Percentiles rank a stretch among this genome's conserved stretches.
These are phyloP conservation scores for Aspergillus ochraceoroseus DNA, from an alignment of 2,329 filamentous ascomycete genomes.

Conservation along the genomic window DNA sequence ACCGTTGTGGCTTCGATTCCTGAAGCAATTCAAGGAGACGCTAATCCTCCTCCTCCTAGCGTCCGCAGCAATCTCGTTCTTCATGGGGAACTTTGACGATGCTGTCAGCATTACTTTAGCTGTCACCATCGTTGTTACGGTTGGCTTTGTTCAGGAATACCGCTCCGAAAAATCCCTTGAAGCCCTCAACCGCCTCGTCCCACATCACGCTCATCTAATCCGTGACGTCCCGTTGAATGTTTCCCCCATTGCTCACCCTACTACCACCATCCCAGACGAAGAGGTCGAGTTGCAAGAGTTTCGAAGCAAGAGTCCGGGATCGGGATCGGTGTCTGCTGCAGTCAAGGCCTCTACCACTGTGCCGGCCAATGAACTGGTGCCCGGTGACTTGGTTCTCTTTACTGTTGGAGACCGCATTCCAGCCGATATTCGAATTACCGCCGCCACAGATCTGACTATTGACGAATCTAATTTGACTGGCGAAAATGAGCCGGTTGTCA, in stretches of 20 bases:
- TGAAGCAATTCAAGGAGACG: slow-evolving; percentile 96
- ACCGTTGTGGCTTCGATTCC: slow-evolving; percentile 87
- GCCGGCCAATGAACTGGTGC: slow-evolving; percentile 79
- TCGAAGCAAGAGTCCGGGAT: slow-evolving; percentile 36
- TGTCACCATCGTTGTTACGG: slow-evolving; percentile 92
- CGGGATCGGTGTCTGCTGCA: slow-evolving; percentile 56
- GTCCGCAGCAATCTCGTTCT: slow-evolving; percentile 79
- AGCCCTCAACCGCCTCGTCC: slow-evolving; percentile 86
- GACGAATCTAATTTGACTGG: slow-evolving; percentile 96
- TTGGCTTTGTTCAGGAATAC: slow-evolving; percentile 97
- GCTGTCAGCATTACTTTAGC: slow-evolving; percentile 92
- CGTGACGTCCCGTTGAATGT: slow-evolving; percentile 47
- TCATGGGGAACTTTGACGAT: slow-evolving; percentile 92
- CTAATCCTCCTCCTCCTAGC: slow-evolving; percentile 86
- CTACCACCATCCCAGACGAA: slow-evolving; percentile 30
- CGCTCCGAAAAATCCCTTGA: slow-evolving; percentile 96
- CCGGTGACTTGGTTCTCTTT: slow-evolving; percentile 88
- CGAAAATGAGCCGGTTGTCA: slow-evolving; percentile 86
- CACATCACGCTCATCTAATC: slow-evolving; percentile 93
- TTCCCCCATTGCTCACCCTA: slow-evolving; percentile 22
- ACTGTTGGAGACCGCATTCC: slow-evolving; percentile 95
- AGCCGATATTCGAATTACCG: slow-evolving; percentile 89
- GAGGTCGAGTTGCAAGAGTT: slow-evolving; percentile 49
- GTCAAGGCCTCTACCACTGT: slow-evolving; percentile 79
- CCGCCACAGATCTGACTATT: slow-evolving; percentile 82